A percentile compares a stretch with the other conserved stretches of the same genome.
Evolutionary conservation across 306 rosid species (phyloP).

Genomic region (Hippophae gyantsensis): DNA sequence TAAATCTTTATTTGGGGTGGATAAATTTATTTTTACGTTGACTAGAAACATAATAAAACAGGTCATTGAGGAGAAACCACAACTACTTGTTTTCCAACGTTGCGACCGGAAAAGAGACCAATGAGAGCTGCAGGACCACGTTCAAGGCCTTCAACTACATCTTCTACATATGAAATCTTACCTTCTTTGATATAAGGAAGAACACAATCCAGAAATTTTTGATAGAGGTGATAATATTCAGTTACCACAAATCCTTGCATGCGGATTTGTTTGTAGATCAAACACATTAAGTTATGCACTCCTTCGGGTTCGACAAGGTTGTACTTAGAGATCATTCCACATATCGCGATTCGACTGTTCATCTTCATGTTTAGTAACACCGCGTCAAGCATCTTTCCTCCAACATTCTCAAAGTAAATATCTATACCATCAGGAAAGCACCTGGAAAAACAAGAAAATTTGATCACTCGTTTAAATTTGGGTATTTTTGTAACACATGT

Average conservation of each 20-base stretch:
- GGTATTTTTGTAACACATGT: too few species aligned
- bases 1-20: too few species aligned
- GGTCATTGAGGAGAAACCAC: too few species aligned
- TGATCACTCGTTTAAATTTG: too few species aligned
- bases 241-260: background rate
- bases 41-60: too few species aligned
- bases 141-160: background rate
- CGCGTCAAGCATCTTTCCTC: background rate
- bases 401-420: background rate
- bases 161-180: background rate
- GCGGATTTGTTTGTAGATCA: background rate
- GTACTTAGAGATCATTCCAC: background rate
- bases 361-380: background rate
- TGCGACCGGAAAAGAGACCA: background rate
- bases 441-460: background rate
- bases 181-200: background rate
- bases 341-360: background rate
- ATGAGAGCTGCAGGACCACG: background rate
- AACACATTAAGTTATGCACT: background rate
- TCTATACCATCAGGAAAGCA: background rate
- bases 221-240: background rate
- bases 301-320: background rate
- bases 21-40: too few species aligned
- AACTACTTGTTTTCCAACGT: background rate
- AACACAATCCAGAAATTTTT: background rate